Conservation (phyloP, 2,329 filamentous ascomycete genomes). For the Didymella sp. region DNA sequence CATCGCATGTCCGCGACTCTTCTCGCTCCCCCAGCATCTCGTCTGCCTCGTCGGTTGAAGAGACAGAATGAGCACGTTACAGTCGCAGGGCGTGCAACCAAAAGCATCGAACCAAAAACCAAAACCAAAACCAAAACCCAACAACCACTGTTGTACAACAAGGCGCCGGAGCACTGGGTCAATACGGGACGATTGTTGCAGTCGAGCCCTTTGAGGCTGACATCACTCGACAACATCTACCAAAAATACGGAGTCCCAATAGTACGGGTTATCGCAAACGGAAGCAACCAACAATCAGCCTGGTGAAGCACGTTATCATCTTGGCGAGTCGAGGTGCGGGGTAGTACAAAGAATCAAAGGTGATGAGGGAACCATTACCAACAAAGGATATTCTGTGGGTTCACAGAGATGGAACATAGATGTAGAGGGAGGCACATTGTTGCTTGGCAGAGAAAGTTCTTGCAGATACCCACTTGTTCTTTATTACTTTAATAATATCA, state of each 20-base stretch:
- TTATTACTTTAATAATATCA: constrained; percentile 14
- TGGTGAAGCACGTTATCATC: constrained; percentile 11
- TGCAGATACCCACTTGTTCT: constrained; percentile 19
- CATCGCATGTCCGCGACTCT: constrained; percentile 29
- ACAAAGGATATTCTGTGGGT: background rate
- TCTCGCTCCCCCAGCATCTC: constrained; percentile 40
- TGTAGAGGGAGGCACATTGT: constrained; percentile 2
- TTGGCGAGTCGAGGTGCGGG: constrained; percentile 13
- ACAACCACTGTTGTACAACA: constrained; percentile 11
- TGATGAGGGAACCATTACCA: constrained; percentile 11
- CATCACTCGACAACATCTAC: constrained; percentile 7
- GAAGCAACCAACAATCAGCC: constrained; percentile 4
- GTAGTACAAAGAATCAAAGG: constrained; percentile 9
- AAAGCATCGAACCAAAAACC: constrained; percentile 9
- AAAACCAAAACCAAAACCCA: constrained; percentile 3
- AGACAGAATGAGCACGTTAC: constrained; percentile 20
- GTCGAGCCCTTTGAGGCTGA: constrained; percentile 2
- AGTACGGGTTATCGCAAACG: constrained; percentile 13
- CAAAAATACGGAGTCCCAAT: constrained; percentile 6
- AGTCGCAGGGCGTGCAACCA: constrained; percentile 9
- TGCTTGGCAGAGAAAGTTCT: constrained; percentile 11
- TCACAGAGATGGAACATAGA: background rate
- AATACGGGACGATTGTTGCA: constrained; percentile 5
- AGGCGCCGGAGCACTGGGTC: constrained; percentile 15
- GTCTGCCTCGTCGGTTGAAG: constrained; percentile 32